A percentile compares a stretch with the other conserved stretches of the same genome.
These are phyloP conservation scores for Fusarium albidum DNA, from an alignment of 2,329 filamentous ascomycete genomes.

Conservation along the genomic window DNA sequence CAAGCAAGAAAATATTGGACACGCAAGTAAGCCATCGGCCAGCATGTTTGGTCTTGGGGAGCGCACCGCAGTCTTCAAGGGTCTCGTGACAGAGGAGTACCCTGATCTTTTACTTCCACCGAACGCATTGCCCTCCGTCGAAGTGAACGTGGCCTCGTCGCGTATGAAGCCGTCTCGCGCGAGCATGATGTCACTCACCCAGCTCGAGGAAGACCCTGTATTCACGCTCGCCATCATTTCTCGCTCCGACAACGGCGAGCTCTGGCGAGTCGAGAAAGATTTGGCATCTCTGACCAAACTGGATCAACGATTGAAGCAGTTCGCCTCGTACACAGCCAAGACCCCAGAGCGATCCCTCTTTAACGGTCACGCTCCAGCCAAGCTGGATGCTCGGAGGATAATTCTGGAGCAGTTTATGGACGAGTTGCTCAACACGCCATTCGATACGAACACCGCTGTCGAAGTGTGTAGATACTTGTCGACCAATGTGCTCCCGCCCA, in stretches of 20 bases:
- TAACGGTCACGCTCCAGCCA: constrained; percentile 90
- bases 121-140: constrained; percentile 85
- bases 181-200: constrained; percentile 81
- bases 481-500: constrained; percentile 68
- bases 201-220: constrained; percentile 89
- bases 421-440: constrained; percentile 80
- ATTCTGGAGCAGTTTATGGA: constrained; percentile 89
- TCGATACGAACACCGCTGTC: constrained; percentile 79
- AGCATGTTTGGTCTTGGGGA: constrained; percentile 50
- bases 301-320: constrained; percentile 81
- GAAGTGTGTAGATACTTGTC: constrained; percentile 89
- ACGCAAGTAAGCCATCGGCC: constrained; percentile 28
- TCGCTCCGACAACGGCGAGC: constrained; percentile 76
- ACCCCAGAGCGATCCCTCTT: constrained; percentile 89
- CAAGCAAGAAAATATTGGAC: constrained; percentile 20
- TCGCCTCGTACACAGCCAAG: constrained; percentile 74
- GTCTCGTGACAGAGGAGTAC: constrained; percentile 84
- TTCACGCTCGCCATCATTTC: constrained; percentile 90
- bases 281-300: constrained; percentile 81
- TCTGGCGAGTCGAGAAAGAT: constrained; percentile 97
- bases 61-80: constrained; percentile 71
- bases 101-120: constrained; percentile 86
- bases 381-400: constrained; percentile 84
- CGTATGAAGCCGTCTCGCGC: constrained; percentile 91
- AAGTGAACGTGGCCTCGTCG: constrained; percentile 89